These are phyloP conservation scores for Cucurbita ficifolia DNA, from an alignment of 306 rosid genomes.

Conservation along the genomic window DNA sequence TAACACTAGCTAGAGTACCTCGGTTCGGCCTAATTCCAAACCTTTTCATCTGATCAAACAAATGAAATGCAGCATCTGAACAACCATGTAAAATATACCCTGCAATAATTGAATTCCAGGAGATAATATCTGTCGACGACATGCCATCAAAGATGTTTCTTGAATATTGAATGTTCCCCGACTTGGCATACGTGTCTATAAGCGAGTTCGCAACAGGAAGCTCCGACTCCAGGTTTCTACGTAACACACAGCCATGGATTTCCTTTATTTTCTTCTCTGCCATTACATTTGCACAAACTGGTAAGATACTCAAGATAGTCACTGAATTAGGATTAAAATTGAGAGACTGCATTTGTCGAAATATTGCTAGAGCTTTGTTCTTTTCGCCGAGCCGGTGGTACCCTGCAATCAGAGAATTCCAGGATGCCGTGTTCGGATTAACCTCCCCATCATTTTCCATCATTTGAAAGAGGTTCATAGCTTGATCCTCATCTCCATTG, in stretches of 20 bases:
- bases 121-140: conserved; percentile 53
- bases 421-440: conserved; percentile 60
- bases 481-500: conserved; percentile 68
- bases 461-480: conserved; percentile 57
- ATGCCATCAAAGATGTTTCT: conserved; percentile 52
- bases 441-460: conserved; percentile 68
- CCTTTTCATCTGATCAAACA: conserved; percentile 49
- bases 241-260: conserved; percentile 63
- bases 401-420: conserved; percentile 84
- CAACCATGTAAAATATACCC: conserved; percentile 64
- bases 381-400: conserved; percentile 53
- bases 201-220: conserved; percentile 46
- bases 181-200: conserved; percentile 67
- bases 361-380: conserved; percentile 57
- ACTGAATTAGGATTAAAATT: conserved; percentile 46
- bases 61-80: conserved; percentile 43
- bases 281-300: conserved; percentile 56
- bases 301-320: conserved; percentile 63
- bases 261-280: conserved; percentile 56
- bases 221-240: conserved; percentile 47
- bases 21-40: conserved; percentile 49
- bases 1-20: conserved; percentile 63
- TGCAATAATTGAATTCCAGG: conserved; percentile 73
- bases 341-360: conserved; percentile 65
- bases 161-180: conserved; percentile 58